Base-by-base conservation (phyloP, 805 yeast species). In the Wickerhamomyces bovis region DNA sequence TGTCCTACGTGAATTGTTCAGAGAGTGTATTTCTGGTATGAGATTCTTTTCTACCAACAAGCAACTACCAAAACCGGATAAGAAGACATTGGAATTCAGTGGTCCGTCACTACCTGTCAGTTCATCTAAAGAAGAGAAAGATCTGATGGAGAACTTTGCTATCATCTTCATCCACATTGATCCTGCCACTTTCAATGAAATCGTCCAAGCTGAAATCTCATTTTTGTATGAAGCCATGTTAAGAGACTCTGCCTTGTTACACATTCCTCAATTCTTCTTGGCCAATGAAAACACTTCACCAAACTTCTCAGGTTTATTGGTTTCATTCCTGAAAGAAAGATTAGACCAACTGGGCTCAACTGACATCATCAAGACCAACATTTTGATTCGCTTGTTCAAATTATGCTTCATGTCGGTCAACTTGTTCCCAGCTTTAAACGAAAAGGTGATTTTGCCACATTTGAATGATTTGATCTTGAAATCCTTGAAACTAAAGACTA, bases 251-350 rank as follows among this genome's bases (percentile, higher is more conserved):
- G 90, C 96, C 0, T 66, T 92, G 44, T 70, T 95, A 19, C 96
- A 92, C 58, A 78, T 94, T 47, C 96, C 97, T 0, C 98, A 95
- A 65, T 87, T 89, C 60, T 89, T 94, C 64, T 70, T 92, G 51
- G 96, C 97, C 1, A 89, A 89, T 57, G 99, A 94, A 62, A 78
- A 87, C n/a, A 89, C 97, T 0, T 86, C 97, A 0, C 87, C 96
- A 16, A 89, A 89, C 58, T 92, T 89, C 58, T 85, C 94, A 1
- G 92, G 96, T 9, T 77, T 89, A 1, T 68, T 94, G 57, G 77
- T 94, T 23, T 75, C 84, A 5, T 90, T 89, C 62, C 71, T 92
- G 53, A 81, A 81, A 56, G 72, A 81, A 0, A 84, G 86, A 53
- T 68, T 95, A 44, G 80, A 78, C 20, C 87, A 83, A 45, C 70